Evolutionary conservation across 495 filamentous ascomycete species (phyloP).

Genomic region (Aspergillus diversus): DNA sequence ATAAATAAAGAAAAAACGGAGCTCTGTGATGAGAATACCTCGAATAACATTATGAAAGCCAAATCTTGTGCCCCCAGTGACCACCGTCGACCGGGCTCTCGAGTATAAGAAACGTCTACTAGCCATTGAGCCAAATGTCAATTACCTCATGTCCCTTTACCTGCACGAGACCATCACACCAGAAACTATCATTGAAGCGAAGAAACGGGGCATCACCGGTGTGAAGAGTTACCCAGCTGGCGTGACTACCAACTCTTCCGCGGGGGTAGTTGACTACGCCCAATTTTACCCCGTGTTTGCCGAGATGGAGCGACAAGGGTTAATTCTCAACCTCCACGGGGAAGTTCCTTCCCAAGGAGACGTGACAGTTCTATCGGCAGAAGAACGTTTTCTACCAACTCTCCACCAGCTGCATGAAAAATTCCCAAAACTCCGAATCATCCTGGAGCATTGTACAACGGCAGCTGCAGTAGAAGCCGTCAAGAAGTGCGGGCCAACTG

Average conservation of each 20-base stretch:
- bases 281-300: slow-evolving; percentile 77
- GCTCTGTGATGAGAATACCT: slow-evolving; percentile 7
- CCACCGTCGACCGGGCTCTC: slow-evolving; percentile 72
- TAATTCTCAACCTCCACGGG: slow-evolving; percentile 68
- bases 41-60: slow-evolving; percentile 45
- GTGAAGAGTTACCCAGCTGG: slow-evolving; percentile 68
- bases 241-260: slow-evolving; percentile 80
- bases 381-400: slow-evolving; percentile 79
- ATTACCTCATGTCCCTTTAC: slow-evolving; percentile 89
- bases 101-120: slow-evolving; percentile 71
- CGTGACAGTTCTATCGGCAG: slow-evolving; percentile 77
- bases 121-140: slow-evolving; percentile 70
- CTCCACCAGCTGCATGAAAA: slow-evolving; percentile 67
- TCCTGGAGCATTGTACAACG: slow-evolving; percentile 80
- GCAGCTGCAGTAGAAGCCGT: slow-evolving; percentile 81
- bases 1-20: background rate
- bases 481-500: slow-evolving; percentile 70
- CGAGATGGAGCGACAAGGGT: slow-evolving; percentile 70
- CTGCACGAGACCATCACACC: slow-evolving; percentile 78
- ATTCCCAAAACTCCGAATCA: slow-evolving; percentile 82
- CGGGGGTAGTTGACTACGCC: slow-evolving; percentile 75
- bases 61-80: slow-evolving; percentile 75
- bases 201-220: slow-evolving; percentile 51
- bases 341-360: slow-evolving; percentile 55
- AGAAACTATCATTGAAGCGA: slow-evolving; percentile 74